A percentile compares a stretch with the other conserved stretches of the same genome.
Conservation (phyloP, 345 rosid genomes). For the Rhodamnia rubescens region DNA sequence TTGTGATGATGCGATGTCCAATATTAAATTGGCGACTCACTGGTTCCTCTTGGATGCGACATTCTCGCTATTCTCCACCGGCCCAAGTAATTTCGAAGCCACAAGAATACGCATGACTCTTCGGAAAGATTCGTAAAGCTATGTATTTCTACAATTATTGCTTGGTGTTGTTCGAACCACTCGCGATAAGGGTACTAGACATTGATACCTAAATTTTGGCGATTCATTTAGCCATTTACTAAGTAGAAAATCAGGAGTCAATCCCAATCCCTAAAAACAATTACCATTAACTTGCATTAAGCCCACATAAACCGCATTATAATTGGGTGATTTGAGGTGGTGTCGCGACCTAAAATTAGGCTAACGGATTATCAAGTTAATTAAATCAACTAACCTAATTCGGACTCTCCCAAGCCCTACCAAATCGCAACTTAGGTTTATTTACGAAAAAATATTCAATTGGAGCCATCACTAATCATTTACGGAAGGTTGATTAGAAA, state of each 20-base stretch:
- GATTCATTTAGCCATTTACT: no score
- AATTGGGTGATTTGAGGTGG: background rate
- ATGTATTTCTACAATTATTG: background rate
- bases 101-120: background rate
- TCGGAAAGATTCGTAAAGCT: background rate
- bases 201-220: no score
- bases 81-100: background rate
- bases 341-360: no score
- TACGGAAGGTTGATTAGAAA: no score
- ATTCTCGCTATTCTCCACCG: background rate
- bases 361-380: no score
- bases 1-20: background rate
- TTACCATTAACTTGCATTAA: background rate
- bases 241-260: no score
- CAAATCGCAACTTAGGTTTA: no score
- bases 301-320: background rate
- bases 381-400: no score
- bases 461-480: no score
- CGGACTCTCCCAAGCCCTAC: no score
- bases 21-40: background rate
- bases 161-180: accelerated
- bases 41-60: background rate
- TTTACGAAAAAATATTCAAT: no score
- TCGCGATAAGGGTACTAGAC: background rate
- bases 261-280: no score